Percentiles rank a stretch among this genome's conserved stretches.
Conservation (phyloP, 805 yeast species). For the Metschnikowia baotianmanensis region DNA sequence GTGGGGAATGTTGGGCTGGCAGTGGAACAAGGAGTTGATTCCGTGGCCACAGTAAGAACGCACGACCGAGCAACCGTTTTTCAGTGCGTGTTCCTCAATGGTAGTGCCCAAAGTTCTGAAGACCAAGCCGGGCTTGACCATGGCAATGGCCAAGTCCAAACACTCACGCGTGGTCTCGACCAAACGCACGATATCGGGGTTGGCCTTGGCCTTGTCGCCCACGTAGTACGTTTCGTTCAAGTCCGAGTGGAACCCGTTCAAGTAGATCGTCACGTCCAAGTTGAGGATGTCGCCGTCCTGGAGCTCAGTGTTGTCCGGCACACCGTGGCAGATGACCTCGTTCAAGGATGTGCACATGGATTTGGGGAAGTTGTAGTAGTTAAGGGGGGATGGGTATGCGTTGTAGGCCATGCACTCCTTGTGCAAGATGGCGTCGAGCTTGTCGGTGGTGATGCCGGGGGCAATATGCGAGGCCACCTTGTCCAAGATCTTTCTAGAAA, state of each 20-base stretch:
- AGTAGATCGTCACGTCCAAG: conserved; percentile 80
- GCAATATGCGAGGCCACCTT: conserved; percentile 76
- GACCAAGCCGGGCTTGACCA: conserved; percentile 88
- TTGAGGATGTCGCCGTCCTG: conserved; percentile 94
- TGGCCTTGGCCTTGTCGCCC: conserved; percentile 79
- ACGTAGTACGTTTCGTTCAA: conserved; percentile 95
- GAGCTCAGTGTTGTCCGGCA: conserved; percentile 85
- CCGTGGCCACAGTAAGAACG: conserved; percentile 95
- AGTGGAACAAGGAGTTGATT: conserved; percentile 79
- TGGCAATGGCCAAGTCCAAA: conserved; percentile 75
- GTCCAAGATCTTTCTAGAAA: conserved; percentile 89
- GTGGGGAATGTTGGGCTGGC: conserved; percentile 91
- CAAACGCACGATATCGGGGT: conserved; percentile 79
- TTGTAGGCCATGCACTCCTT: conserved; percentile 83
- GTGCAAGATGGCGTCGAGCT: conserved; percentile 82
- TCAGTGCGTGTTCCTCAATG: conserved; percentile 82
- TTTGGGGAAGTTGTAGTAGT: conserved; percentile 92
- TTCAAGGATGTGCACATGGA: conserved; percentile 91
- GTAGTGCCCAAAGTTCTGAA: conserved; percentile 83
- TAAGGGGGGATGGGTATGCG: conserved; percentile 92
- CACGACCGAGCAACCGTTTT: conserved; percentile 80
- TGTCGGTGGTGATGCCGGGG: conserved; percentile 94
- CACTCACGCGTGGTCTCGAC: conserved; percentile 89
- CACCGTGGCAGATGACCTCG: conserved; percentile 96
- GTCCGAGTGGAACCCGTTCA: conserved; percentile 90